Percentiles rank a stretch among this genome's conserved stretches.
These are phyloP conservation scores for Metschnikowia amazonensis DNA, from an alignment of 805 yeast species.

Conservation along the genomic window DNA sequence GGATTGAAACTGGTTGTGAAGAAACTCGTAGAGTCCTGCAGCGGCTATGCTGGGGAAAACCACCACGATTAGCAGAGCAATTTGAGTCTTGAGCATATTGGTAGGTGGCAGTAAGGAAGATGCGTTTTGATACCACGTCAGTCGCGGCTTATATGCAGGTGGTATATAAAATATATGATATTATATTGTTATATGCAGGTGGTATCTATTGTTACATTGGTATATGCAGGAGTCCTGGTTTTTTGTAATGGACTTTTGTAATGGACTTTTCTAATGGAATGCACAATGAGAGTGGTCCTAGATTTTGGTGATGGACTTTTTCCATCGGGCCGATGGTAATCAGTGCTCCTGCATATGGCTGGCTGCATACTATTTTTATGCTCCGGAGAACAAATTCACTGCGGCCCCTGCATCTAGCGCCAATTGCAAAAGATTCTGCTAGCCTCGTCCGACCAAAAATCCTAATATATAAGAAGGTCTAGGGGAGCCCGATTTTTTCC, in stretches of 20 bases:
- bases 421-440: constrained; percentile 4
- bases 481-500: neutral
- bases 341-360: neutral
- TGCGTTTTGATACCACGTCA: constrained; percentile 4
- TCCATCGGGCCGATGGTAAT: no score
- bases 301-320: no score
- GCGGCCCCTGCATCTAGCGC: neutral
- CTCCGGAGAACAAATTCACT: neutral
- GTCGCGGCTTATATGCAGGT: neutral
- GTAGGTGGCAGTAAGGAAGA: neutral
- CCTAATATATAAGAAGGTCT: neutral
- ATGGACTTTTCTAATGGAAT: no score
- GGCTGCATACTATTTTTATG: neutral
- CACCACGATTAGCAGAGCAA: constrained; percentile 5
- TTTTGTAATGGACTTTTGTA: no score
- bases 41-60: constrained; percentile 16
- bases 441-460: neutral
- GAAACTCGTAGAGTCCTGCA: constrained; percentile 36
- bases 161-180: no score
- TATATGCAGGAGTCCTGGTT: no score
- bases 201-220: no score
- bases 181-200: no score
- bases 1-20: constrained; percentile 17
- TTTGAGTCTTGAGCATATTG: constrained; percentile 8
- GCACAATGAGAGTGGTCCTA: no score